A percentile compares a stretch with the other conserved stretches of the same genome.
These are phyloP conservation scores for Rhodomyrtus tomentosa DNA, from an alignment of 345 rosid species.

Conservation along the genomic window DNA sequence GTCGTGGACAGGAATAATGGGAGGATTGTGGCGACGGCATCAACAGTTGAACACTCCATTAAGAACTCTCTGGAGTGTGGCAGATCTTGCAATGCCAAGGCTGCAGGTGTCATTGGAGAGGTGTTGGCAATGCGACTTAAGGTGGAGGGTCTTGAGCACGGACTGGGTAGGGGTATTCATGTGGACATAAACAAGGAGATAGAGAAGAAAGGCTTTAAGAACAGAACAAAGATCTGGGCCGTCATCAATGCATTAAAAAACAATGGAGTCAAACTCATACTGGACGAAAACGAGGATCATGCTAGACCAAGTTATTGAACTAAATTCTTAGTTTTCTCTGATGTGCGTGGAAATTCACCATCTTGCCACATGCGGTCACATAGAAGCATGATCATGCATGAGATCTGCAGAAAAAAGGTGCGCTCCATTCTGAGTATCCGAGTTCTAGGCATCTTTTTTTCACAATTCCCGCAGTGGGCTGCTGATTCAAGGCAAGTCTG, in stretches of 20 bases:
- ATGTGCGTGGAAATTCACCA: neutral
- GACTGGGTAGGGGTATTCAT: conserved; percentile 69
- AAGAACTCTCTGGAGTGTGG: conserved; percentile 68
- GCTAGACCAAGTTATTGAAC: conserved; percentile 4
- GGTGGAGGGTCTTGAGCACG: conserved; percentile 76
- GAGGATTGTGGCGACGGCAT: conserved; percentile 55
- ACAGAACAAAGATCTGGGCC: conserved; percentile 34
- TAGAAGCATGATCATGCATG: neutral
- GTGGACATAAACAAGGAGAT: conserved; percentile 58
- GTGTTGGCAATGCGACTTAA: conserved; percentile 76
- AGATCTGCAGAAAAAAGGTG: neutral
- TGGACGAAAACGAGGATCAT: conserved; percentile 35
- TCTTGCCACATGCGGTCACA: neutral
- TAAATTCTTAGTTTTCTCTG: neutral
- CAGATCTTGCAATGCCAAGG: conserved; percentile 72
- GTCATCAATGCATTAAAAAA: conserved; percentile 56
- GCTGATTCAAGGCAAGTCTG: neutral
- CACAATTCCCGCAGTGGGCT: neutral
- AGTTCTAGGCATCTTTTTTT: neutral
- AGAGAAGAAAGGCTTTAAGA: conserved; percentile 74
- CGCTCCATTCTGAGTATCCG: neutral
- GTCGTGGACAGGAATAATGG: conserved; percentile 81
- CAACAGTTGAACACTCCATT: conserved; percentile 70
- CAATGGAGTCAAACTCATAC: conserved; percentile 60
- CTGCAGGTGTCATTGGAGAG: conserved; percentile 66